Percentiles rank a stretch among this genome's conserved stretches.
These are phyloP conservation scores for Starmera quercuum DNA, from an alignment of 805 yeast genomes.

Conservation along the genomic window DNA sequence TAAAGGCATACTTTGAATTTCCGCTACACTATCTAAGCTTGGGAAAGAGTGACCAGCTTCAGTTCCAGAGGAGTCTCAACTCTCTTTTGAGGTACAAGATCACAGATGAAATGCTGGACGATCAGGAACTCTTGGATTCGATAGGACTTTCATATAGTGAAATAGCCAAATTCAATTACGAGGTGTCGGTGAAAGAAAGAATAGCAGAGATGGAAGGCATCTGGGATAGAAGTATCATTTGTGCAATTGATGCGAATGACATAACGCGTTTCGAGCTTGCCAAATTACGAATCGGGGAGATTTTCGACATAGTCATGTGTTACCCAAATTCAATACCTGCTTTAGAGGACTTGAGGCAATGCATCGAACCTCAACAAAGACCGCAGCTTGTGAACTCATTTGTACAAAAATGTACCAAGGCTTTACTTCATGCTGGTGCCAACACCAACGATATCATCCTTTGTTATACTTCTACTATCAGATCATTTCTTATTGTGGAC, in stretches of 20 bases:
- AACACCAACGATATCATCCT: slow-evolving; percentile 67
- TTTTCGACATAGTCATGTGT: slow-evolving; percentile 46
- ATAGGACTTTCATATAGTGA: slow-evolving; percentile 14
- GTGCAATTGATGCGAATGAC: slow-evolving; percentile 4
- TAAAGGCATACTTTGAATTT: slow-evolving; percentile 1
- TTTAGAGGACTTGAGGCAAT: slow-evolving; percentile 47
- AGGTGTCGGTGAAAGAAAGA: slow-evolving; percentile 2
- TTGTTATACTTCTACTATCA: slow-evolving; percentile 63
- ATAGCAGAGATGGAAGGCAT: slow-evolving; percentile 5
- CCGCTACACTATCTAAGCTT: slow-evolving; percentile 2
- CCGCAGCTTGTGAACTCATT: slow-evolving; percentile 44
- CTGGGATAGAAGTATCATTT: slow-evolving; percentile 14
- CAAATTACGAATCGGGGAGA: slow-evolving; percentile 45
- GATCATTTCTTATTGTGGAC: slow-evolving; percentile 69
- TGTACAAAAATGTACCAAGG: slow-evolving; percentile 31
- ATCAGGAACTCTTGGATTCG: neutral
- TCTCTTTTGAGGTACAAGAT: neutral
- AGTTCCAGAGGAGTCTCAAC: neutral
- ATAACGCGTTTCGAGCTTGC: slow-evolving; percentile 8
- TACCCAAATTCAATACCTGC: slow-evolving; percentile 49
- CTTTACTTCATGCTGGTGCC: slow-evolving; percentile 71
- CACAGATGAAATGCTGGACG: neutral
- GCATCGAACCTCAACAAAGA: slow-evolving; percentile 45
- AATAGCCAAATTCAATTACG: slow-evolving; percentile 5
- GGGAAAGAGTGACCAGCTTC: neutral